Conservation (phyloP, 768 basidiomycete genomes). For the Lactarius trivialis region DNA sequence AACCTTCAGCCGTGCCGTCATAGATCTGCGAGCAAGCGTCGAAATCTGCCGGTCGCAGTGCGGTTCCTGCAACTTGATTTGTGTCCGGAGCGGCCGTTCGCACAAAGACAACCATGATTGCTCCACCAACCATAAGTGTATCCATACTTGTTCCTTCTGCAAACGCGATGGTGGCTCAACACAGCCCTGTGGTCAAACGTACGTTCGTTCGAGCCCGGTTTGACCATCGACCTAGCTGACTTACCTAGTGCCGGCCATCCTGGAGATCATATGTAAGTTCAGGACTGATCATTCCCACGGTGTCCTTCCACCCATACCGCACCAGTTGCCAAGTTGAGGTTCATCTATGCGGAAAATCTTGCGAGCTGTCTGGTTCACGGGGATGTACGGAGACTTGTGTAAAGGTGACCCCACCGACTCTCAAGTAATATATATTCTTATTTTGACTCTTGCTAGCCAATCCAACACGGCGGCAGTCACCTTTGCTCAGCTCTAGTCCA, state of each 20-base stretch:
- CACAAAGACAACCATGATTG: conserved; percentile 47
- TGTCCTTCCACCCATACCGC: not conserved
- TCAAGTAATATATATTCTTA: conserved; percentile 20
- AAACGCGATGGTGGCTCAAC: conserved; percentile 28
- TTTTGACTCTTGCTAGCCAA: too few species aligned
- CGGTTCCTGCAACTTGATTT: conserved; percentile 40
- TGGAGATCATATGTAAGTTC: conserved; percentile 45
- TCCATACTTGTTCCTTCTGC: conserved; percentile 37
- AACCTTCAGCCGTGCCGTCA: conserved; percentile 34
- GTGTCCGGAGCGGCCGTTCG: conserved; percentile 36
- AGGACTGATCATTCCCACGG: not conserved
- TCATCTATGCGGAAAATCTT: conserved; percentile 49
- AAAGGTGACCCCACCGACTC: conserved; percentile 33
- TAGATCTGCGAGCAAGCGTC: conserved; percentile 40
- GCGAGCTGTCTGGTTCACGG: conserved; percentile 37
- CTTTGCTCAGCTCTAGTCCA: conserved; percentile 49
- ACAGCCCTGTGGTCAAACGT: conserved; percentile 42
- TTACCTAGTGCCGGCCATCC: conserved; percentile 46
- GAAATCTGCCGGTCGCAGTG: conserved; percentile 47
- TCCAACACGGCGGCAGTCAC: conserved; percentile 36
- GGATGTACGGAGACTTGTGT: conserved; percentile 37
- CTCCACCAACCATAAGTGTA: conserved; percentile 42
- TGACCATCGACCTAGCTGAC: not conserved
- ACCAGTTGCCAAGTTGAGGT: conserved; percentile 37
- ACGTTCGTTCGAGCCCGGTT: conserved; percentile 21